These are phyloP conservation scores for Lentinula raphanica DNA, from an alignment of 768 basidiomycete species.

Conservation along the genomic window DNA sequence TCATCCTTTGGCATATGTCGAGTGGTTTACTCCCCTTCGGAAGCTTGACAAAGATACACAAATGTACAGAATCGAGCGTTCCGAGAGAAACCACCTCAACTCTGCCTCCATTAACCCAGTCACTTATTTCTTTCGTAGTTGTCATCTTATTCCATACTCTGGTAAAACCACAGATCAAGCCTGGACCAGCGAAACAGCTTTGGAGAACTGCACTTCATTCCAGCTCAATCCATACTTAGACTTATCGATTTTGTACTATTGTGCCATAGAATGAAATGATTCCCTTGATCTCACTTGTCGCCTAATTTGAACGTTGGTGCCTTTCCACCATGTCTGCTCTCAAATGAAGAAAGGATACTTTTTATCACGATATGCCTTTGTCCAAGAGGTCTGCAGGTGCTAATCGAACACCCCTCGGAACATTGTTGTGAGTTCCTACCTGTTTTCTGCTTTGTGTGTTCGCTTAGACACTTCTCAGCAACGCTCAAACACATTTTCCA, in stretches of 20 bases:
- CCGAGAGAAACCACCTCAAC: neutral
- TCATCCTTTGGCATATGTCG: constrained; percentile 18
- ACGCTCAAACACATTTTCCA: too few relatives aligned
- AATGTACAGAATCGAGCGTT: neutral
- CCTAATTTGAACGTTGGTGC: too few relatives aligned
- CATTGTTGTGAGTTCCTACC: too few relatives aligned
- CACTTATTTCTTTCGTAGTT: neutral
- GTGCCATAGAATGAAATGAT: too few relatives aligned
- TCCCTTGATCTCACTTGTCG: too few relatives aligned
- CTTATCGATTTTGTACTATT: neutral
- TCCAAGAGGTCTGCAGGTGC: too few relatives aligned
- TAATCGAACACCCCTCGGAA: too few relatives aligned
- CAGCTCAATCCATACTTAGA: neutral
- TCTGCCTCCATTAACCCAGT: neutral
- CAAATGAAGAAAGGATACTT: too few relatives aligned
- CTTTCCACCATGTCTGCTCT: too few relatives aligned
- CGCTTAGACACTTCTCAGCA: too few relatives aligned
- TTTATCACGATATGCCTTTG: too few relatives aligned
- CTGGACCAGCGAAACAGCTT: neutral
- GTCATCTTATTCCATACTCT: neutral
- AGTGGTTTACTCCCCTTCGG: constrained; percentile 18
- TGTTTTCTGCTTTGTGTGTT: too few relatives aligned
- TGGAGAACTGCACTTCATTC: neutral
- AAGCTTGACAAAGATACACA: neutral
- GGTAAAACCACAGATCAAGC: neutral